Conservation (phyloP, 257 asterid species). For the Eucommia ulmoides region DNA sequence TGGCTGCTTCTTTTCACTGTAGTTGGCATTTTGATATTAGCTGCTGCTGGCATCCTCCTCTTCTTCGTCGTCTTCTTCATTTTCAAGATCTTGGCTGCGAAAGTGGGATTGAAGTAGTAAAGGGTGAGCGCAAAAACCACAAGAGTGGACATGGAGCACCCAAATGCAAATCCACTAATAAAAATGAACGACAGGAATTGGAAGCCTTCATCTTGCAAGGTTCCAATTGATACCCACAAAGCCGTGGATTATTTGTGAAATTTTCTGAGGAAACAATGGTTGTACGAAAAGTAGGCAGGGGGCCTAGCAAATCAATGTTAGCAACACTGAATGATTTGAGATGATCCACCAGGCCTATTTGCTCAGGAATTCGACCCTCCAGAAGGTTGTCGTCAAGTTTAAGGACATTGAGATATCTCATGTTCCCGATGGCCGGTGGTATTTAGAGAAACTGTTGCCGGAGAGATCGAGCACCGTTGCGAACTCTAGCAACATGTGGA, state of each 20-base stretch:
- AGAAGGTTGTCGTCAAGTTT: slow-evolving; percentile 37
- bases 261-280: too few relatives aligned
- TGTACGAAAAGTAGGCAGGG: too few relatives aligned
- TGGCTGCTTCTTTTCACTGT: too few relatives aligned
- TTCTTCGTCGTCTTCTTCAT: neutral
- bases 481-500: slow-evolving; percentile 40
- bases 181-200: neutral
- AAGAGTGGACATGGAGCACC: neutral
- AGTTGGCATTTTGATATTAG: neutral
- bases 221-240: slow-evolving; percentile 14
- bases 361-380: slow-evolving; percentile 22
- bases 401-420: too few relatives aligned
- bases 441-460: too few relatives aligned
- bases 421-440: too few relatives aligned
- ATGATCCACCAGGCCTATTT: slow-evolving; percentile 22
- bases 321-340: slow-evolving; percentile 23
- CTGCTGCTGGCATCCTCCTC: neutral
- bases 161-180: neutral
- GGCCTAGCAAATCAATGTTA: slow-evolving; percentile 21
- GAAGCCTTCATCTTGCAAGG: neutral
- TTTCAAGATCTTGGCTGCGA: neutral
- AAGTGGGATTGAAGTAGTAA: neutral
- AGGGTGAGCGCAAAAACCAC: neutral
- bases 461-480: too few relatives aligned
- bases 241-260: slow-evolving; percentile 15